A percentile compares a stretch with the other conserved stretches of the same genome.
phyloP scores from a whole-genome alignment of 305 asterid species.

The Fraxinus albicans region DNA sequence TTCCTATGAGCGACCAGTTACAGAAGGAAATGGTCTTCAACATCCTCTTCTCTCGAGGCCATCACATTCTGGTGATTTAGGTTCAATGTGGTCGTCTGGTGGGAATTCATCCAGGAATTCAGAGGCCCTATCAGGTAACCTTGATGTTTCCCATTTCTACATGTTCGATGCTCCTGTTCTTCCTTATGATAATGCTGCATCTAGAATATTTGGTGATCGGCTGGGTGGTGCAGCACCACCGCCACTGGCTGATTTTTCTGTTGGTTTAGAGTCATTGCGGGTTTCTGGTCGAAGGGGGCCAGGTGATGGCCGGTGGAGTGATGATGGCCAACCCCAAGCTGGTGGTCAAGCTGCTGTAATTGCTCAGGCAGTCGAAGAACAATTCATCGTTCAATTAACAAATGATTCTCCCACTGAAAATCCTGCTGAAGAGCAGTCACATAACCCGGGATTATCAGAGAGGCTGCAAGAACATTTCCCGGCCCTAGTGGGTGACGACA shows the following conservation, averaged over 20 bases:
- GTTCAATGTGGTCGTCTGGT: slow-evolving; percentile 73
- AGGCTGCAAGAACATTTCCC: slow-evolving; percentile 53
- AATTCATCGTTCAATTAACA: slow-evolving; percentile 66
- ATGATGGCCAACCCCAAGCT: slow-evolving; percentile 99
- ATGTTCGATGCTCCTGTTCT: slow-evolving; percentile 89
- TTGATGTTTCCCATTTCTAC: slow-evolving; percentile 77
- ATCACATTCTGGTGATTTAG: slow-evolving; percentile 64
- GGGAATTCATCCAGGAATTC: slow-evolving; percentile 79
- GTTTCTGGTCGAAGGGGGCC: slow-evolving; percentile 85
- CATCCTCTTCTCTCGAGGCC: slow-evolving; percentile 98
- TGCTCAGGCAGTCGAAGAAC: slow-evolving; percentile 96
- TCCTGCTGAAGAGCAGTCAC: slow-evolving; percentile 48
- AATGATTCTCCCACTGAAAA: slow-evolving; percentile 42
- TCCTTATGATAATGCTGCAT: slow-evolving; percentile 70
- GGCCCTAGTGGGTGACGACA: slow-evolving; percentile 43
- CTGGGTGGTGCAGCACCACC: slow-evolving; percentile 82
- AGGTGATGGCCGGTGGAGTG: slow-evolving; percentile 99
- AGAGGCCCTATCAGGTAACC: slow-evolving; percentile 78
- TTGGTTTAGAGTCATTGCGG: slow-evolving; percentile 93
- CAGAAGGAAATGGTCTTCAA: slow-evolving; percentile 78
- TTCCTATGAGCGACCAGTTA: slow-evolving; percentile 68
- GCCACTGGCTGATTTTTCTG: slow-evolving; percentile 79
- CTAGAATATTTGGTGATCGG: slow-evolving; percentile 78
- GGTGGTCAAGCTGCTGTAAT: slow-evolving; percentile 93
- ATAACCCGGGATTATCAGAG: slow-evolving; percentile 47